These are phyloP conservation scores for Neonectria neomacrospora DNA, from an alignment of 2,329 filamentous ascomycete species.

Conservation along the genomic window DNA sequence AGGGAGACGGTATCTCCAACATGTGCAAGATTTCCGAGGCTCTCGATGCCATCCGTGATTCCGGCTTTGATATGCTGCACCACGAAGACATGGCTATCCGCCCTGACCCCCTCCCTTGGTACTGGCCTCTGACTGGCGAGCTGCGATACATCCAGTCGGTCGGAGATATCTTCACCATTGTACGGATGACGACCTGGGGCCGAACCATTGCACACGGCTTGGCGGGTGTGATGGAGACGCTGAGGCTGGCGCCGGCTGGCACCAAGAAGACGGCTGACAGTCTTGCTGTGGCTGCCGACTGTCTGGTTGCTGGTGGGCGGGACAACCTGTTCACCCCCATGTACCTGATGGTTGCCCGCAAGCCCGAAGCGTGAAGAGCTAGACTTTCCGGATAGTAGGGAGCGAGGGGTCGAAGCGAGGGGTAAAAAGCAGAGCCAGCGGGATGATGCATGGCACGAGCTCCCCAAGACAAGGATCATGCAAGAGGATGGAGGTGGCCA, in stretches of 20 bases:
- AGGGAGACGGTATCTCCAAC: slow-evolving; percentile 96
- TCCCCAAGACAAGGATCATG: slow-evolving; percentile 31
- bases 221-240: slow-evolving; percentile 78
- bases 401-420: not conserved
- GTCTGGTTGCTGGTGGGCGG: slow-evolving; percentile 84
- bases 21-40: slow-evolving; percentile 92
- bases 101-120: slow-evolving; percentile 85
- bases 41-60: slow-evolving; percentile 82
- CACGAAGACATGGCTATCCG: slow-evolving; percentile 88
- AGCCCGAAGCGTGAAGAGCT: slow-evolving; percentile 63
- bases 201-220: slow-evolving; percentile 80
- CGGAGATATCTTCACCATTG: slow-evolving; percentile 83
- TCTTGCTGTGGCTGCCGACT: slow-evolving; percentile 83
- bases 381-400: not conserved
- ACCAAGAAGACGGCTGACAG: slow-evolving; percentile 97
- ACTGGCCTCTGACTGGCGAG: slow-evolving; percentile 89
- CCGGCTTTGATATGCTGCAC: slow-evolving; percentile 85
- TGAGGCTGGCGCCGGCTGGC: slow-evolving; percentile 80
- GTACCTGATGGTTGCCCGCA: slow-evolving; percentile 96
- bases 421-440: slow-evolving; percentile 6
- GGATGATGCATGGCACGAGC: slow-evolving; percentile 20
- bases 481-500: slow-evolving; percentile 35
- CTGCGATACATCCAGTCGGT: slow-evolving; percentile 84
- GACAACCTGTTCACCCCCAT: slow-evolving; percentile 98
- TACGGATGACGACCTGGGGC: slow-evolving; percentile 89